phyloP scores from a whole-genome alignment of 2,329 filamentous ascomycete genomes.

The Setomelanomma holmii region DNA sequence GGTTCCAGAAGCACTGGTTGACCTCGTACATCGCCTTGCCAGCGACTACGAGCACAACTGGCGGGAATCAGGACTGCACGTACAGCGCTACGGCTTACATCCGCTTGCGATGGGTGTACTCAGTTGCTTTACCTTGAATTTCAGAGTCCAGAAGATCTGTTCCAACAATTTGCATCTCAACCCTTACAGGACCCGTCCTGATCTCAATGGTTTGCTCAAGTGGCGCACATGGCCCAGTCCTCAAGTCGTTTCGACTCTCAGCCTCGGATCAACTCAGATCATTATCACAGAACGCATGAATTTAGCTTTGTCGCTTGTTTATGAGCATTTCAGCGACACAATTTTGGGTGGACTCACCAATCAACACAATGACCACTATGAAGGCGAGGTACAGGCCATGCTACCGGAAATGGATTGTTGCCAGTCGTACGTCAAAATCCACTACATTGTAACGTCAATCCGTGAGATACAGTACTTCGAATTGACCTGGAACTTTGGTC shows the following conservation, averaged over 20 bases:
- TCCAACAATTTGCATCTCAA: neutral
- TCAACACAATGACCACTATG: neutral
- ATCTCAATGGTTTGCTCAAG: neutral
- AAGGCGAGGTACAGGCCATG: neutral
- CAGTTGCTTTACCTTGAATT: conserved; percentile 10
- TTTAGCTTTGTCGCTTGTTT: conserved; percentile 3
- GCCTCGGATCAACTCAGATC: conserved; percentile 1
- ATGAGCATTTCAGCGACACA: conserved; percentile 5
- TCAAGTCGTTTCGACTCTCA: conserved; percentile 2
- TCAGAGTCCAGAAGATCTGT: neutral
- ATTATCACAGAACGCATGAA: conserved; percentile 5
- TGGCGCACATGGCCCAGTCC: conserved; percentile 11
- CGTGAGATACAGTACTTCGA: conserved; percentile 5
- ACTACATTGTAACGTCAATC: conserved; percentile 11
- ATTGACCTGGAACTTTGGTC: neutral
- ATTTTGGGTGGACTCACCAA: neutral
- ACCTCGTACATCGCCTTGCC: conserved; percentile 9
- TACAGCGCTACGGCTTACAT: neutral
- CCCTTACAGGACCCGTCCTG: neutral
- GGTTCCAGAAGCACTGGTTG: conserved; percentile 6
- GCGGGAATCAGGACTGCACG: neutral
- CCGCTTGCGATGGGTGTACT: conserved; percentile 3
- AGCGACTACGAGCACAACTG: conserved; percentile 5
- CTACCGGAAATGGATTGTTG: neutral
- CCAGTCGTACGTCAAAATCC: neutral